Conservation (phyloP, 169 alveolate species). For the Plasmodium cynomolgi region DNA sequence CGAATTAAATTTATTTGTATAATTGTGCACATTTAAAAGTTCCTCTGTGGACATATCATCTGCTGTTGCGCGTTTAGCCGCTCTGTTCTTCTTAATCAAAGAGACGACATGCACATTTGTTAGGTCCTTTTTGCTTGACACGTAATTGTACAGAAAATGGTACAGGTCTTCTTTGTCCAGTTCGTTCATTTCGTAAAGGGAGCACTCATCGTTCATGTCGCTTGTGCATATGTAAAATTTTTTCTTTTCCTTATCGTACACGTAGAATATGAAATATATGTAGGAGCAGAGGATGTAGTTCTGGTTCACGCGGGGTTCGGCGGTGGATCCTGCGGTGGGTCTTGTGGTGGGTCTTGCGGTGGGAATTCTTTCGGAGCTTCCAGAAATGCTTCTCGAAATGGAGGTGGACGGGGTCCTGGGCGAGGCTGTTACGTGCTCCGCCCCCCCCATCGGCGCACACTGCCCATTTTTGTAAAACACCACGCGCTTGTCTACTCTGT, state of each 20-base stretch:
- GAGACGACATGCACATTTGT: slow-evolving; percentile 7
- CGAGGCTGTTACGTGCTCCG: background rate
- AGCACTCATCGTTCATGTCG: slow-evolving; percentile 3
- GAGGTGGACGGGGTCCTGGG: background rate
- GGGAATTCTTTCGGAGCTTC: background rate
- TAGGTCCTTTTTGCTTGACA: background rate
- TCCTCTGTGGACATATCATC: background rate
- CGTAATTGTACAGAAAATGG: background rate
- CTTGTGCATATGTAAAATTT: slow-evolving; percentile 25
- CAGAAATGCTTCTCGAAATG: background rate
- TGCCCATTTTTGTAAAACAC: slow-evolving; percentile 22
- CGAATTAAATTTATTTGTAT: slow-evolving; percentile 31
- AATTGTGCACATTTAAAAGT: slow-evolving; percentile 20
- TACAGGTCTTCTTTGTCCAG: slow-evolving; percentile 6
- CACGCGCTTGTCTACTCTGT: slow-evolving; percentile 26
- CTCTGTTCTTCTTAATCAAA: slow-evolving; percentile 2
- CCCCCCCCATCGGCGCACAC: background rate
- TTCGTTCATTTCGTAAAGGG: slow-evolving; percentile 18
- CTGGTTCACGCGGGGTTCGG: background rate
- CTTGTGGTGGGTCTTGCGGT: too few relatives aligned
- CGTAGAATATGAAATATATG: slow-evolving; percentile 2
- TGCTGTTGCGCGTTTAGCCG: background rate
- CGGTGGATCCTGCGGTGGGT: background rate
- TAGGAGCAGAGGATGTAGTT: slow-evolving; percentile 31
- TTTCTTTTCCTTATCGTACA: slow-evolving; percentile 18